Evolutionary conservation across 2,329 filamentous ascomycete genomes (phyloP).

Genomic region (Penicillium sp.): DNA sequence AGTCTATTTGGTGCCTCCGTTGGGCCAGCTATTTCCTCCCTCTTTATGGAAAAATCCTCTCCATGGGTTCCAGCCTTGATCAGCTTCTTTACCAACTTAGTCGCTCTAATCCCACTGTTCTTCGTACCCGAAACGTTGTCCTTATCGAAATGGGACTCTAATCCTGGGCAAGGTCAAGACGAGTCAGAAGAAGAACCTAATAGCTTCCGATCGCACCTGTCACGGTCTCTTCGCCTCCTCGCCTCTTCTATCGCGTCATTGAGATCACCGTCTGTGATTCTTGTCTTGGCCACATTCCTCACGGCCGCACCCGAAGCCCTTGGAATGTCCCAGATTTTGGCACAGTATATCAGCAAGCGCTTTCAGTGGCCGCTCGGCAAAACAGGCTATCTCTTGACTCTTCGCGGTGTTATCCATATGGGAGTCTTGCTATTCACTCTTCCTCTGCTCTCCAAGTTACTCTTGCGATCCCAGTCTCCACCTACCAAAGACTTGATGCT

Average conservation of each 20-base stretch:
- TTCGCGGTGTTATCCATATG: neutral
- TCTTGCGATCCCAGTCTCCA: neutral
- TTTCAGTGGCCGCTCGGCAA: neutral
- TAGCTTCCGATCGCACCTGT: neutral
- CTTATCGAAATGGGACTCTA: neutral
- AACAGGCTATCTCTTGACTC: neutral
- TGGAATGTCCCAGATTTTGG: neutral
- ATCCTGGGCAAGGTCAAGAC: neutral
- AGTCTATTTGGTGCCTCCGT: neutral
- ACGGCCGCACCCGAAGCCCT: neutral
- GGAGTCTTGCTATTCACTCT: neutral
- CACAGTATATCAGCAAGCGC: neutral
- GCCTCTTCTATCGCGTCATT: neutral
- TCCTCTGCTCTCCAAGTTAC: neutral
- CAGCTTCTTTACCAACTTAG: neutral
- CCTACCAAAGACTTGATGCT: neutral
- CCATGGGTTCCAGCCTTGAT: neutral
- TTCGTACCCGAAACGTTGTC: neutral
- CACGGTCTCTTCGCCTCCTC: neutral
- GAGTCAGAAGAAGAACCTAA: neutral
- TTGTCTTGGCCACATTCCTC: neutral
- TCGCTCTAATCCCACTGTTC: neutral
- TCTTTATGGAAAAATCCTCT: neutral
- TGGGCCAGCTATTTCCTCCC: neutral
- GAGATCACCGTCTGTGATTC: neutral